phyloP scores from a whole-genome alignment of 169 alveolate species.

The Plasmodium chabaudi region DNA sequence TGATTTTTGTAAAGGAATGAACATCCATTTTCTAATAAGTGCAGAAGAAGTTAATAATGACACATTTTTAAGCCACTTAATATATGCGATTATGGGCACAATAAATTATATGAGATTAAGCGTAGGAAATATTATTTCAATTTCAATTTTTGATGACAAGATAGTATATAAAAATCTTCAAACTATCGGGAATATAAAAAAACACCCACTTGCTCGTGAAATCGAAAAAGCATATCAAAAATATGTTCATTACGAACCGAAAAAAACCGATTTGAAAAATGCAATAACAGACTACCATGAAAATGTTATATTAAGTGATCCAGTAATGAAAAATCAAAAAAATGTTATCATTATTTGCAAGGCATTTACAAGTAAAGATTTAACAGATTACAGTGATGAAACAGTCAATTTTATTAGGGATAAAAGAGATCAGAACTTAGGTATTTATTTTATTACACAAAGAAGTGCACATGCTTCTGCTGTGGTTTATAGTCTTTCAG shows the following conservation, averaged over 20 bases:
- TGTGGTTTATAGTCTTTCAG: conserved; percentile 7
- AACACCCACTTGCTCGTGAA: background rate
- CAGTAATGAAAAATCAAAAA: background rate
- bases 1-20: conserved; percentile 40
- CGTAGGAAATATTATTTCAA: background rate
- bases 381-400: conserved; percentile 36
- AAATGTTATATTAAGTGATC: conserved; percentile 24
- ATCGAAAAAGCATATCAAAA: background rate
- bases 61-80: background rate
- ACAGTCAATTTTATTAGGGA: conserved; percentile 46
- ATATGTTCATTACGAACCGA: background rate
- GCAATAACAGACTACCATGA: conserved; percentile 48
- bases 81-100: background rate
- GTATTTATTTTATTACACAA: conserved; percentile 24
- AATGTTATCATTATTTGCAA: conserved; percentile 46
- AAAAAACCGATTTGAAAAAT: conserved; percentile 10
- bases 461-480: background rate
- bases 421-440: conserved; percentile 31
- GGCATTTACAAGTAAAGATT: conserved; percentile 1
- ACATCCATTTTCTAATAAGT: conserved; percentile 45
- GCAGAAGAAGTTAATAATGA: conserved; percentile 8
- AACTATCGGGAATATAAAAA: background rate
- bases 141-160: conserved; percentile 32
- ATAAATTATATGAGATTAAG: background rate
- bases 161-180: conserved; percentile 21